These are phyloP conservation scores for Aspergillus sp. DNA, from an alignment of 2,329 filamentous ascomycete genomes.

Conservation along the genomic window DNA sequence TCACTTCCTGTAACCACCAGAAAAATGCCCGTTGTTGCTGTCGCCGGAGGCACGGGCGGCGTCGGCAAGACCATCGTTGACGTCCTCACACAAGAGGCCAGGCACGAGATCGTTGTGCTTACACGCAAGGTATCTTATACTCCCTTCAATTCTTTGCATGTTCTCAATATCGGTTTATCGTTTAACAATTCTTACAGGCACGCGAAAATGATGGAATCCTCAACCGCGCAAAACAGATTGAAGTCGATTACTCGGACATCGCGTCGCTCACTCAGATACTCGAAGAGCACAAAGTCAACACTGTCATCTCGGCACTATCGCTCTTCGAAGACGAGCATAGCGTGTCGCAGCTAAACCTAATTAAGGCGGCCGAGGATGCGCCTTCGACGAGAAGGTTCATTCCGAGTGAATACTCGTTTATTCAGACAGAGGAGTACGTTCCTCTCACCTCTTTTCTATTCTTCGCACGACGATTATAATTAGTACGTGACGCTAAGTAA, in stretches of 20 bases:
- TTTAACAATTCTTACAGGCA: neutral
- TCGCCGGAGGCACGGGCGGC: slow-evolving; percentile 50
- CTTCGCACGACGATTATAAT: too few relatives aligned
- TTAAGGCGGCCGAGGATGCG: slow-evolving; percentile 45
- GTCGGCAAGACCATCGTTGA: slow-evolving; percentile 51
- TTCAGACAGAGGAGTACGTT: slow-evolving; percentile 31
- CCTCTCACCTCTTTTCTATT: neutral
- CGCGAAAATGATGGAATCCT: slow-evolving; percentile 1
- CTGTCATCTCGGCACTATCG: slow-evolving; percentile 45
- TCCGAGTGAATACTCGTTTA: slow-evolving; percentile 44
- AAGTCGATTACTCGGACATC: slow-evolving; percentile 37
- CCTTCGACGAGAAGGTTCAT: slow-evolving; percentile 42
- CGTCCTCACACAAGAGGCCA: slow-evolving; percentile 31
- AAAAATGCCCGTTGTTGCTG: slow-evolving; percentile 44
- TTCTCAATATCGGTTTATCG: too few relatives aligned
- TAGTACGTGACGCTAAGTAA: too few relatives aligned
- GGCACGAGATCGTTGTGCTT: slow-evolving; percentile 44
- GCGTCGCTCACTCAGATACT: slow-evolving; percentile 26
- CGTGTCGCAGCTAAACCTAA: slow-evolving; percentile 44
- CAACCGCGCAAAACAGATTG: slow-evolving; percentile 18
- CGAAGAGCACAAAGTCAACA: slow-evolving; percentile 43
- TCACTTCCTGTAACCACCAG: neutral
- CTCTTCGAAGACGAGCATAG: slow-evolving; percentile 29
- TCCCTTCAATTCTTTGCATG: neutral
- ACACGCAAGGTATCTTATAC: slow-evolving; percentile 37